Conservation (phyloP, 805 yeast species). For the Yarrowia osloensis region DNA sequence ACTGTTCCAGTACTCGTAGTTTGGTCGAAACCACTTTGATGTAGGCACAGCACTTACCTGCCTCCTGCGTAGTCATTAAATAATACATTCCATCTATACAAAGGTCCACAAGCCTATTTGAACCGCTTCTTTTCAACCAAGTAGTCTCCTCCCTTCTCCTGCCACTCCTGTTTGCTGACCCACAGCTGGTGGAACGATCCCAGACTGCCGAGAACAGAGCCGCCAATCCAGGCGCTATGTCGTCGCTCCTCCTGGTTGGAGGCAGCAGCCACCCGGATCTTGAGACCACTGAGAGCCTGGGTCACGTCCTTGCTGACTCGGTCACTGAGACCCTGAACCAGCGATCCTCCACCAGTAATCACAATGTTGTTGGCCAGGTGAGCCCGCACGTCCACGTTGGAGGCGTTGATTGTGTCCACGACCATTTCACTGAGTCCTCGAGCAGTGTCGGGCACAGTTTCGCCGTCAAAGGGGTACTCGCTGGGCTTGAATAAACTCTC, state of each 20-base stretch:
- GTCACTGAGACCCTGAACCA: conserved; percentile 79
- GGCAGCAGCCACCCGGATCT: conserved; percentile 77
- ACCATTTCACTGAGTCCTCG: conserved; percentile 59
- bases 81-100: conserved; percentile 23
- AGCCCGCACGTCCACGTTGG: conserved; percentile 87
- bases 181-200: conserved; percentile 97
- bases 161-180: conserved; percentile 85
- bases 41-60: no score
- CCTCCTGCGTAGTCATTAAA: no score
- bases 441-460: conserved; percentile 16
- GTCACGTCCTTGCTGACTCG: conserved; percentile 71
- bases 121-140: conserved; percentile 63
- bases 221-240: conserved; percentile 89
- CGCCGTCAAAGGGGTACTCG: conserved; percentile 38
- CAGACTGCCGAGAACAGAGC: conserved; percentile 79
- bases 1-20: no score
- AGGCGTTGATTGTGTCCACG: conserved; percentile 50
- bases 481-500: conserved; percentile 74
- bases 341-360: conserved; percentile 79
- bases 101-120: background rate
- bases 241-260: conserved; percentile 74
- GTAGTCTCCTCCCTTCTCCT: conserved; percentile 84
- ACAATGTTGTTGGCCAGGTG: conserved; percentile 86
- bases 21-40: no score
- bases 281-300: conserved; percentile 75